Evolutionary conservation across 768 basidiomycete species (phyloP).

Genomic region (Leucocoprinus leucothites): DNA sequence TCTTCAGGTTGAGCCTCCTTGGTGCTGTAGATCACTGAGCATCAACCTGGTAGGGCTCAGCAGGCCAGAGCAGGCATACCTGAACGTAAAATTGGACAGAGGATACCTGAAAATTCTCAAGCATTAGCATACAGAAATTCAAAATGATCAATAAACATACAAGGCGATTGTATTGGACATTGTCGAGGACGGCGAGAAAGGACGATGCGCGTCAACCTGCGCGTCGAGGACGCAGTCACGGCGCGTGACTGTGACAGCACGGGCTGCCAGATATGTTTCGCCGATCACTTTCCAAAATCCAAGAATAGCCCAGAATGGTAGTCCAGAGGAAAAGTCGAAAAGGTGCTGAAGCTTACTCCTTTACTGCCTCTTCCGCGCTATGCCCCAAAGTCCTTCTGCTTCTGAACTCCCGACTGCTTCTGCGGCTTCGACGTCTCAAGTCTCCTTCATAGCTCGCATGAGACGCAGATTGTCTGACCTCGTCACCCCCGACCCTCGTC

Average conservation of each 20-base stretch:
- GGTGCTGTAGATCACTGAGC: slow-evolving; percentile 49
- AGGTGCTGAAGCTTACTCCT: no score
- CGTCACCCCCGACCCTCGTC: slow-evolving; percentile 16
- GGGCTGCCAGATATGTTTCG: no score
- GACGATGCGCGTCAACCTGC: slow-evolving; percentile 38
- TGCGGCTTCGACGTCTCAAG: not conserved
- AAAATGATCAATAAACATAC: slow-evolving; percentile 25
- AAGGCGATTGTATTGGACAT: slow-evolving; percentile 56
- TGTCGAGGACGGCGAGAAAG: slow-evolving; percentile 16
- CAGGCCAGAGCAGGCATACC: slow-evolving; percentile 34
- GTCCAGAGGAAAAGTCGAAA: not conserved
- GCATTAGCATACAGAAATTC: not conserved
- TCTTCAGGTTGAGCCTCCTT: slow-evolving; percentile 98
- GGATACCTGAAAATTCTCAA: slow-evolving; percentile 54
- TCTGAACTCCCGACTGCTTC: slow-evolving; percentile 8
- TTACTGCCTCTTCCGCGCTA: no score
- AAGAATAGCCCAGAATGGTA: slow-evolving; percentile 1
- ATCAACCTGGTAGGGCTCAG: not conserved
- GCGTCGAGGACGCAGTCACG: slow-evolving; percentile 7
- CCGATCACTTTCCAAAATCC: no score
- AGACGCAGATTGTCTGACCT: slow-evolving; percentile 26
- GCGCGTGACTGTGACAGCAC: not conserved
- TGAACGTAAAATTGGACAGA: slow-evolving; percentile 90
- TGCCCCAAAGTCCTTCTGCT: no score
- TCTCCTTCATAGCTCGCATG: slow-evolving; percentile 24